Conservation (phyloP, 345 rosid genomes). For the Turnera subulata region DNA sequence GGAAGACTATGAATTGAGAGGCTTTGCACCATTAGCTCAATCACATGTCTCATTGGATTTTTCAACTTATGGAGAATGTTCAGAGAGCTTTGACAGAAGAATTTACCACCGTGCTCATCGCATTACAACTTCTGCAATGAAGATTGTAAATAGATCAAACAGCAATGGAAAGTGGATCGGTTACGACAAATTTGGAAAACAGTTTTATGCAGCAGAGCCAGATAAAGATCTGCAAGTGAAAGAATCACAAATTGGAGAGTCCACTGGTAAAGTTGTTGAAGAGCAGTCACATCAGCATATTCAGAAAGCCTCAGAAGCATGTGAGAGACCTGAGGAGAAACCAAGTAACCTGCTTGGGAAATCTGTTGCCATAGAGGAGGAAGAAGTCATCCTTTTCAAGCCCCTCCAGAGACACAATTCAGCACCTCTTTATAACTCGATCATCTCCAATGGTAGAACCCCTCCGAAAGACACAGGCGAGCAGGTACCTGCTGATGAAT, state of each 20-base stretch:
- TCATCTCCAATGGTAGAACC: constrained; percentile 19
- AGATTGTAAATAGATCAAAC: constrained; percentile 49
- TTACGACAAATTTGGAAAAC: constrained; percentile 33
- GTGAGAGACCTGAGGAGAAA: constrained; percentile 30
- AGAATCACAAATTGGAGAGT: constrained; percentile 19
- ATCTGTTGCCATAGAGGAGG: constrained; percentile 61
- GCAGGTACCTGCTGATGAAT: constrained; percentile 50
- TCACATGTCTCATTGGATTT: constrained; percentile 48
- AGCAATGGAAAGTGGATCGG: constrained; percentile 49
- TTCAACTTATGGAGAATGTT: constrained; percentile 38
- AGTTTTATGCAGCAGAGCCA: constrained; percentile 30
- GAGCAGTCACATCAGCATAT: constrained; percentile 10
- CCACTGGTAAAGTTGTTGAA: constrained; percentile 1
- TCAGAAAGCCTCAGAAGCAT: constrained; percentile 9
- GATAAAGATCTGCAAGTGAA: constrained; percentile 5
- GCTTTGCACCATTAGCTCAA: constrained; percentile 58
- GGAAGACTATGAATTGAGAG: constrained; percentile 88
- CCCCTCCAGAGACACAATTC: constrained; percentile 85
- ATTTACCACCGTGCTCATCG: constrained; percentile 50
- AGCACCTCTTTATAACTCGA: constrained; percentile 52
- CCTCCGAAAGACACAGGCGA: constrained; percentile 36
- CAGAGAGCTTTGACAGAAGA: constrained; percentile 41
- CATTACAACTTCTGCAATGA: constrained; percentile 45
- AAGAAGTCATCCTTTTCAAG: constrained; percentile 93
- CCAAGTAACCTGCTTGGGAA: constrained; percentile 26